Evolutionary conservation across 495 filamentous ascomycete species (phyloP).

Genomic region (Penicillium silybi): DNA sequence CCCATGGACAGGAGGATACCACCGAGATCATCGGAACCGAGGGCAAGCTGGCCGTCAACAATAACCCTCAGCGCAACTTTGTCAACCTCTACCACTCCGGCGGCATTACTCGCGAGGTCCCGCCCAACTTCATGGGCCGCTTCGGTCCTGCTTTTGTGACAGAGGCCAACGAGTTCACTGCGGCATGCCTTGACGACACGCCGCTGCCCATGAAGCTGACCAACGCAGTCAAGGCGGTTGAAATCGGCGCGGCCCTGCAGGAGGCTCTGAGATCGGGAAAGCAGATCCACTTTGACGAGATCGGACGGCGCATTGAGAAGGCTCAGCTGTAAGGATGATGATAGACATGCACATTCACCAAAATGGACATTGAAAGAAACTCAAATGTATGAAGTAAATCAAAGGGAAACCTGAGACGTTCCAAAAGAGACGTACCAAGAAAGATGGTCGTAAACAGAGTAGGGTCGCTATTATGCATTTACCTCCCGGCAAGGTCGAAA

Average conservation of each 20-base stretch:
- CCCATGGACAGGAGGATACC: constrained; percentile 58
- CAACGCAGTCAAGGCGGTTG: constrained; percentile 53
- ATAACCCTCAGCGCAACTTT: constrained; percentile 44
- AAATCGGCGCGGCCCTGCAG: constrained; percentile 55
- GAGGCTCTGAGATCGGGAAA: constrained; percentile 51
- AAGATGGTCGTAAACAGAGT: too few species aligned
- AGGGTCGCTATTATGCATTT: too few species aligned
- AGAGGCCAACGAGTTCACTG: constrained; percentile 56
- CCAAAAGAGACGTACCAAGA: too few species aligned
- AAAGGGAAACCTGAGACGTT: too few species aligned
- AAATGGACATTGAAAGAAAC: too few species aligned
- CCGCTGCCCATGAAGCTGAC: constrained; percentile 49
- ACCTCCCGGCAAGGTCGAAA: too few species aligned
- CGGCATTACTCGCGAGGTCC: constrained; percentile 51
- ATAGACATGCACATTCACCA: too few species aligned
- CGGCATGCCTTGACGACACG: constrained; percentile 46
- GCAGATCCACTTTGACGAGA: constrained; percentile 52
- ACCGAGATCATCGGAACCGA: constrained; percentile 62
- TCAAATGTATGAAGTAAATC: too few species aligned
- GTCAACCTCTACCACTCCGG: constrained; percentile 44
- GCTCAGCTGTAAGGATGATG: constrained; percentile 17
- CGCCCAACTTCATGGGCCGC: constrained; percentile 49
- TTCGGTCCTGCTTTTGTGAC: constrained; percentile 54
- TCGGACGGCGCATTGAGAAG: constrained; percentile 40
- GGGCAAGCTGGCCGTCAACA: constrained; percentile 56